Evolutionary conservation across 2,329 filamentous ascomycete species (phyloP).

Genomic region (Furcasterigmium sp.): DNA sequence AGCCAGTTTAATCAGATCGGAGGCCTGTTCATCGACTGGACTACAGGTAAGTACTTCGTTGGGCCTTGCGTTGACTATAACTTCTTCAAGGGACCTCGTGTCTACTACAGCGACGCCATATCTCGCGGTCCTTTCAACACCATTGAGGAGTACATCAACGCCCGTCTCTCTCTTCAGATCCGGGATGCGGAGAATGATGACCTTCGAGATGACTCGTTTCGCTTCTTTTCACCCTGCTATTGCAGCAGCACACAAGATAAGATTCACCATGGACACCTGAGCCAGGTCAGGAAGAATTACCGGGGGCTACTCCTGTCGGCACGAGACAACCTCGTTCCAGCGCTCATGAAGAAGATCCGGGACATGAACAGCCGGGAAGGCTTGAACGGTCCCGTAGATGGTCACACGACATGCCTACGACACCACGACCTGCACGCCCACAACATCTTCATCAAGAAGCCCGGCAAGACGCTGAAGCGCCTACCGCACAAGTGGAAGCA

Average conservation of each 20-base stretch:
- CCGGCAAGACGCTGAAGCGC: too few species aligned
- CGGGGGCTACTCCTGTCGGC: background rate
- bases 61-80: conserved; percentile 2
- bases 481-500: too few species aligned
- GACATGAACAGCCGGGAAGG: background rate
- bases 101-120: background rate
- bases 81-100: conserved; percentile 1
- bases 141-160: background rate
- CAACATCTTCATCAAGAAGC: conserved; percentile 6
- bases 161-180: background rate
- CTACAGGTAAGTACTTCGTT: conserved; percentile 3
- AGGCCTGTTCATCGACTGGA: conserved; percentile 8
- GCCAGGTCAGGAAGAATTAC: background rate
- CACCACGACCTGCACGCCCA: conserved; percentile 7
- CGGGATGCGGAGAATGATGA: background rate
- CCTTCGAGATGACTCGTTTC: background rate
- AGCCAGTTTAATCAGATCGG: conserved; percentile 5
- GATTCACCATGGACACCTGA: too few species aligned
- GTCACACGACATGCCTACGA: conserved; percentile 2
- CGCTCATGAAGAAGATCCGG: background rate
- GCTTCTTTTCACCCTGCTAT: background rate
- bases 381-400: conserved; percentile 2
- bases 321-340: background rate
- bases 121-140: conserved; percentile 2
- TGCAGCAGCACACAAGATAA: too few species aligned